Base-by-base conservation (phyloP, 805 yeast genomes). In the Ogataea salicorniae region DNA sequence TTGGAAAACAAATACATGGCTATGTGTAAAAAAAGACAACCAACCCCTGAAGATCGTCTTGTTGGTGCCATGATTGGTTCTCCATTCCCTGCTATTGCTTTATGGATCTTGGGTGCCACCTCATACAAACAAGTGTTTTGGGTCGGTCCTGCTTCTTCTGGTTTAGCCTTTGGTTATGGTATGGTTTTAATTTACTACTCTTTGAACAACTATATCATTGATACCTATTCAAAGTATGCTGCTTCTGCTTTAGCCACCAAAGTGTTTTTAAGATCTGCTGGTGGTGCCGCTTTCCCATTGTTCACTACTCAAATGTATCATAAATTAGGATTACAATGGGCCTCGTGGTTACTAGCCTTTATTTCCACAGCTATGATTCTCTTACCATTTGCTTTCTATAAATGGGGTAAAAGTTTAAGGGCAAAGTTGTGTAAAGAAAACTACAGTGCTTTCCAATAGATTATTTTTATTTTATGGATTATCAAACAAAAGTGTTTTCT, bases 221-320 rank as follows among this genome's bases (percentile, higher is more conserved):
- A 90, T 67, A 85, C 95, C 37, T 89, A 90, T 67, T 84, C 88
- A 45, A 80, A 84, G 60, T 84, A 76, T 60, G 91, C 92, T 5
- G 89, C 94, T 8, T 75, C 83, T 49, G 94, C 94, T 0, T 72
- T 86, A 56, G 92, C 92, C 15, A 84, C 92, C 5, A 86, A 86
- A 62, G 92, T 85, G 31, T 85, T 86, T 59, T 70, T 86, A 57
- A 77, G 95, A 73, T 76, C 84, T 57, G 85, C 89, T 18, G 91
- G 90, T 59, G 95, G 94, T 71, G 92, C 90, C 26, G 92, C 90
- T 0, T 84, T 86, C 76, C 91, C 92, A 50, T 71, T 86, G 55
- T 85, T 86, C 62, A 80, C 86, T n/a, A 79, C 81, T 36, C 92
- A 84, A 67, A 85, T 86, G 92, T 86, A 85, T 64, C 77, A 78